phyloP scores from a whole-genome alignment of 352 stramenopile species.

The Phytophthora capsici region DNA sequence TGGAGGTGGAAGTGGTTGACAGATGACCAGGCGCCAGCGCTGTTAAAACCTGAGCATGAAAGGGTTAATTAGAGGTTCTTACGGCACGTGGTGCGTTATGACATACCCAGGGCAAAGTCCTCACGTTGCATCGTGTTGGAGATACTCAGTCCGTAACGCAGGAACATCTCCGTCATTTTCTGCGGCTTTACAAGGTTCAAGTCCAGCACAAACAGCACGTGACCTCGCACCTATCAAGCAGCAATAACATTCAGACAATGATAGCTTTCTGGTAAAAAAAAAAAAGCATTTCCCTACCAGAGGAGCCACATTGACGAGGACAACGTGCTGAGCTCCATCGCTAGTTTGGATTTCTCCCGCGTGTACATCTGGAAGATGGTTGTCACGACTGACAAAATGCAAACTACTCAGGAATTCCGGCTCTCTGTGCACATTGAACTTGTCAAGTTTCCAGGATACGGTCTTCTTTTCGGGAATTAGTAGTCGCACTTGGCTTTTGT shows the following conservation, averaged over 20 bases:
- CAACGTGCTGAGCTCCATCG: conserved; percentile 28
- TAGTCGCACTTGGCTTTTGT: conserved; percentile 56
- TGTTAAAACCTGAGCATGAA: conserved; percentile 64
- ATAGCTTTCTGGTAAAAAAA: background rate
- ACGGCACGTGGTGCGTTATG: background rate
- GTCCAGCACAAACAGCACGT: conserved; percentile 68
- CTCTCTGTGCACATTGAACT: conserved; percentile 27
- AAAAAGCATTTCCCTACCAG: conserved; percentile 47
- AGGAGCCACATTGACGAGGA: conserved; percentile 74
- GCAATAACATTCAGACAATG: background rate
- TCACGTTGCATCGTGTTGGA: conserved; percentile 26
- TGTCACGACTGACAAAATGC: conserved; percentile 11
- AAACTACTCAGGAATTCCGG: conserved; percentile 58
- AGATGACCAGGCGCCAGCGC: conserved; percentile 74
- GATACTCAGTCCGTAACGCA: conserved; percentile 36
- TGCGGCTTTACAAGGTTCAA: conserved; percentile 44
- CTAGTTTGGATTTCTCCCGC: conserved; percentile 3
- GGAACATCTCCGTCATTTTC: conserved; percentile 38
- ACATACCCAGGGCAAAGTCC: conserved; percentile 61
- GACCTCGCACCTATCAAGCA: conserved; percentile 53
- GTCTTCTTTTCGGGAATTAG: background rate
- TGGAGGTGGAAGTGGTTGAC: conserved; percentile 84
- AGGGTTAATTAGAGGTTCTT: background rate
- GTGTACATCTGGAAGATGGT: conserved; percentile 22
- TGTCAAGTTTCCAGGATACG: background rate